Base-by-base conservation (phyloP, 164 flowering plant species). In the Saururus chinensis region DNA sequence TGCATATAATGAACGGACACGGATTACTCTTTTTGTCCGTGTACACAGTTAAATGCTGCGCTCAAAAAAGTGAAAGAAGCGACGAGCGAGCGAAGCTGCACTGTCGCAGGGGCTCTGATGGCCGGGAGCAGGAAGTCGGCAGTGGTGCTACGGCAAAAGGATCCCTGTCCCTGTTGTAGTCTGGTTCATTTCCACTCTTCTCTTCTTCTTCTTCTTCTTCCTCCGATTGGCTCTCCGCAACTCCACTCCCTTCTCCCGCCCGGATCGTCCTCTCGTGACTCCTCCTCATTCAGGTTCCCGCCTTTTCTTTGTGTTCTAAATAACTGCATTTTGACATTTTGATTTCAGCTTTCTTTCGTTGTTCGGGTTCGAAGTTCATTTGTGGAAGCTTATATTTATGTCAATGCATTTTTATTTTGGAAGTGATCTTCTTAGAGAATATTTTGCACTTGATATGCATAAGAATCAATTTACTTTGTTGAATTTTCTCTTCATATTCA, bases 221-320 rank as follows among this genome's bases (percentile, higher is more conserved):
- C 75, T 86, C 53, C 84, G 64, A 57, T 73, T 88, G 80, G 84
- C 82, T 17, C 73, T 79, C n/a, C 73, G 25, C 0, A 72, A 73
- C 69, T 73, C 91, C 20, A 42, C 26, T 19, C 11, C 53, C 55
- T 63, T 76, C 22, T 4, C n/a, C 14, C 37, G 10, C 64, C 41
- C 9, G 22, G 5, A 0, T 1, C 41, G 42, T 19, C 56, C 56
- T 53, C 12, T 53, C 22, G 14, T 24, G 49, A 12, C 19, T 55
- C 35, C 7, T 21, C 41, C 24, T 19, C 12, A 23, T 51, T 19
- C 57, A 60, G 62, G 56, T 60, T 30, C 45, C 21, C 20, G 20
- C 20, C 23, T 2, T 19, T 37, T n/a, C 17, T 19, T 9, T 37
- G 61, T 9, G 7, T 59, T 14, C 17, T 19, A 45, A 30, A n/a